Evolutionary conservation across 2,329 filamentous ascomycete species (phyloP).

Genomic region (Hirsutella thompsonii): DNA sequence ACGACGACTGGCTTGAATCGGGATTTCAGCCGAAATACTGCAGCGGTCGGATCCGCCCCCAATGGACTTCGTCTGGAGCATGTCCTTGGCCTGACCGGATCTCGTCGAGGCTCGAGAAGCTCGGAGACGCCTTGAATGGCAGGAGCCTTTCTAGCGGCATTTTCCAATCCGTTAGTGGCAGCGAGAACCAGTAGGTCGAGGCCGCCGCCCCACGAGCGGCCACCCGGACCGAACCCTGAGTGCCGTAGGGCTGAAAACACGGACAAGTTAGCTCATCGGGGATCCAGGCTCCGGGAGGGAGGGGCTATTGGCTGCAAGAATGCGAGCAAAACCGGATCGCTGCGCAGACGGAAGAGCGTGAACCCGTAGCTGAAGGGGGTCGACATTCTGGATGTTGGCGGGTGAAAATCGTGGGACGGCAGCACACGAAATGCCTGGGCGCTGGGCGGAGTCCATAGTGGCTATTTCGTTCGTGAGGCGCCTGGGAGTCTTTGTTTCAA

Average conservation of each 20-base stretch:
- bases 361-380: not conserved
- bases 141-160: not conserved
- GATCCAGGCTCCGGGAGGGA: not conserved
- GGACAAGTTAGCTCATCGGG: not conserved
- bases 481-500: too few species aligned
- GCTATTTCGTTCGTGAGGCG: too few species aligned
- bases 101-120: not conserved
- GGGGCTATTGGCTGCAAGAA: not conserved
- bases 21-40: too few species aligned
- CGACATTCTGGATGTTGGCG: not conserved
- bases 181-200: not conserved
- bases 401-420: not conserved
- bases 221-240: not conserved
- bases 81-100: too few species aligned
- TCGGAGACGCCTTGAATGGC: not conserved
- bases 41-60: not conserved
- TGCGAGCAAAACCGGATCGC: not conserved
- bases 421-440: too few species aligned
- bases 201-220: not conserved
- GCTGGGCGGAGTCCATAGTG: too few species aligned
- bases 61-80: too few species aligned
- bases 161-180: not conserved
- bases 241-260: constrained; percentile 1
- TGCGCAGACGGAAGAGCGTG: not conserved
- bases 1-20: too few species aligned